These are phyloP conservation scores for Gastrodia elata DNA, from an alignment of 106 monocot species.

Conservation along the genomic window DNA sequence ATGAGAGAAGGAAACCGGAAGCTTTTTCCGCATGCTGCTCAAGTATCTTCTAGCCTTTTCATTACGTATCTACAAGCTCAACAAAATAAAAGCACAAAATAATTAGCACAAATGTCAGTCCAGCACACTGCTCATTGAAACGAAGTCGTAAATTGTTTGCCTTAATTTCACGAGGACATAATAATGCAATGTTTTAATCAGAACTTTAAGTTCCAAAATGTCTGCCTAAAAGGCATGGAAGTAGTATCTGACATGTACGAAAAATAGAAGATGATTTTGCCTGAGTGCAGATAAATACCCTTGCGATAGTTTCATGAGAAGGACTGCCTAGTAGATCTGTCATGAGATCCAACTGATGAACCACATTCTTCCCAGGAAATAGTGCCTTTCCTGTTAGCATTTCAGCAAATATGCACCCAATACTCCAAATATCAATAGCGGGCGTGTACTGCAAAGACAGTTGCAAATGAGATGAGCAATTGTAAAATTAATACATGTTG, in stretches of 20 bases:
- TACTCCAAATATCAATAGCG: conserved; percentile 80
- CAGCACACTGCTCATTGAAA: background rate
- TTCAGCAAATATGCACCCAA: conserved; percentile 86
- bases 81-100: background rate
- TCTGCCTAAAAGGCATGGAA: background rate
- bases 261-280: background rate
- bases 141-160: background rate
- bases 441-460: conserved; percentile 57
- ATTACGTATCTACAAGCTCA: conserved; percentile 42
- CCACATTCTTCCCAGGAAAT: conserved; percentile 83
- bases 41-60: conserved; percentile 66
- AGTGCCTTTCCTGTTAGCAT: conserved; percentile 68
- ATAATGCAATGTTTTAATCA: background rate
- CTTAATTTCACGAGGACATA: background rate
- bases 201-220: background rate
- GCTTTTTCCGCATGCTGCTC: conserved; percentile 49
- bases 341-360: conserved; percentile 83
- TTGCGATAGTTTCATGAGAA: conserved; percentile 48
- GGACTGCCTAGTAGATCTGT: conserved; percentile 82
- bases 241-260: background rate
- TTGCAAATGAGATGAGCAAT: background rate
- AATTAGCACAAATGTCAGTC: background rate
- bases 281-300: conserved; percentile 24
- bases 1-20: conserved; percentile 40
- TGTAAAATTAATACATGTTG: background rate